Evolutionary conservation across 352 stramenopile species (phyloP).

Genomic region (Pythium diclinum): DNA sequence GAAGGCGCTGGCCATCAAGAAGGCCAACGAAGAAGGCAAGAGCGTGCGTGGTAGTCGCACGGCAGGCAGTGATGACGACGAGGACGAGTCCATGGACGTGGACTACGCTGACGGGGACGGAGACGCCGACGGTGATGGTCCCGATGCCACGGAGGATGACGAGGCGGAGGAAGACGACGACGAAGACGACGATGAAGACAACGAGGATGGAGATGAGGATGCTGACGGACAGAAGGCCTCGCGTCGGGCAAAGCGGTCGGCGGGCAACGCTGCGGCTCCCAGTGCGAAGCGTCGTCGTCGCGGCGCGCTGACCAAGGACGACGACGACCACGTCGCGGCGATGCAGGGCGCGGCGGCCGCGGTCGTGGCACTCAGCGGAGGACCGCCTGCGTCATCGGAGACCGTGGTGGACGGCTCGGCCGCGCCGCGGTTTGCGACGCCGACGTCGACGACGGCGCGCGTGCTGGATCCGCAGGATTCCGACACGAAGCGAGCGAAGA

Average conservation of each 20-base stretch:
- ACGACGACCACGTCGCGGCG: constrained; percentile 19
- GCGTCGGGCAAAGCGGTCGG: not conserved
- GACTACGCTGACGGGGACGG: not conserved
- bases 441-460: not conserved
- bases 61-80: not conserved
- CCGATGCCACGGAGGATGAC: not conserved
- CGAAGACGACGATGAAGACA: not conserved
- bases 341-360: constrained; percentile 23
- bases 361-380: constrained; percentile 26
- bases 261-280: not conserved
- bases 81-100: not conserved
- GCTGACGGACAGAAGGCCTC: not conserved
- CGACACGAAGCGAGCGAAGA: constrained; percentile 32
- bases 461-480: constrained; percentile 24
- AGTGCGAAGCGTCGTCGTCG: constrained; percentile 17
- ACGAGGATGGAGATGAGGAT: not conserved
- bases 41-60: not conserved
- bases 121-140: not conserved
- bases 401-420: not conserved
- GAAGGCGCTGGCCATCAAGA: constrained; percentile 18
- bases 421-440: not conserved
- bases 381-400: not conserved
- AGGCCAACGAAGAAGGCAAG: constrained; percentile 1
- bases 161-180: constrained; percentile 7
- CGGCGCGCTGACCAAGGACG: constrained; percentile 14